Evolutionary conservation across 2,329 filamentous ascomycete genomes (phyloP), one percentile per base, ranked within the genome.

Genomic region (Colletotrichum simmondsii): DNA sequence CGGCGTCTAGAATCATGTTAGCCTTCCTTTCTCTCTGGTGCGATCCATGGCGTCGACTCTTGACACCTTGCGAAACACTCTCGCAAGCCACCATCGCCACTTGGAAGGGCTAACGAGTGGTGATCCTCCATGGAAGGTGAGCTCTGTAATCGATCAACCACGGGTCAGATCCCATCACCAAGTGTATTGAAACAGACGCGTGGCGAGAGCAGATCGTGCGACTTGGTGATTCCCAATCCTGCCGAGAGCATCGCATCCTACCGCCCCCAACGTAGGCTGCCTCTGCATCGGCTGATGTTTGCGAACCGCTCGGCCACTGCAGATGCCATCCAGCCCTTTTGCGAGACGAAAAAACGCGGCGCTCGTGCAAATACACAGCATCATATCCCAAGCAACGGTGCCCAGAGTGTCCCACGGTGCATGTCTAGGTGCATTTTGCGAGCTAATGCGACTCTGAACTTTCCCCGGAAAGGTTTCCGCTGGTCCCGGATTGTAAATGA

Each of bases 61-160:
- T 54, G 59, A 72, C 46, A 60, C 28, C 49, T 30, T 60, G 35
- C 70, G 66, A 70, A 61, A 73, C 61, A 56, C 61, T 65, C 58
- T 6, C 60, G 22, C 53, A 46, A 61, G 66, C 66, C 61, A 71
- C 30, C 22, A 24, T 56, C 46, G 66, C 61, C 71, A 65, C 60
- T 49, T 61, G 66, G 54, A 32, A 30, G 42, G 56, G n/a, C 28
- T 65, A 46, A 14, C 37, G 3, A 56, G 8, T 4, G 42, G 19
- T 49, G 42, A 49, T 49, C 19, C 42, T 49, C 42, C 19, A n/a
- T 49, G 8, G 42, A 49, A 49, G 42, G 42, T 49, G 16, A 49
- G 6, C 24, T 16, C n/a, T 14, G 22, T 3, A 22, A 24, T 53
- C 24, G 35, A 46, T 26, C 32, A 35, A 35, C 32, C 26, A 32